Evolutionary conservation across 495 filamentous ascomycete species (phyloP).

Genomic region (Staphylotrichum longicolle): DNA sequence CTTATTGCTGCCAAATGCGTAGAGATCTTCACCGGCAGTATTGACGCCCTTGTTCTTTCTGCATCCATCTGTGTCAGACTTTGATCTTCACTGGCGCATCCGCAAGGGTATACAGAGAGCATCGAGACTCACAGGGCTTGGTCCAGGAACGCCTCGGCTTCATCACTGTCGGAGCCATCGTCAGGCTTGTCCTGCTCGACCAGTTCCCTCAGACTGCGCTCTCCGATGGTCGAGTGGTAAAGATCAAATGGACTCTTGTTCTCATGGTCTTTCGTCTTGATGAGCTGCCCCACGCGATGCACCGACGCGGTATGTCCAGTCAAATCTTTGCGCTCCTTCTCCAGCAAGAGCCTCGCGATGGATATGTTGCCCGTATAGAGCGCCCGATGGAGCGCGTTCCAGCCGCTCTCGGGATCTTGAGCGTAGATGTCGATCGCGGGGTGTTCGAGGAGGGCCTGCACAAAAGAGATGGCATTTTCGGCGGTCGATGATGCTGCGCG

Average conservation of each 20-base stretch:
- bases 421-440: conserved; percentile 80
- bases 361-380: conserved; percentile 90
- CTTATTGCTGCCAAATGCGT: conserved; percentile 91
- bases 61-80: conserved; percentile 10
- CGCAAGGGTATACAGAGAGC: neutral
- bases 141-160: conserved; percentile 29
- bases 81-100: conserved; percentile 8
- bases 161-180: conserved; percentile 45
- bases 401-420: conserved; percentile 89
- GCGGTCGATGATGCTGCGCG: conserved; percentile 74
- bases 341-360: conserved; percentile 75
- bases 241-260: conserved; percentile 93
- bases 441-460: conserved; percentile 71
- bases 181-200: conserved; percentile 30
- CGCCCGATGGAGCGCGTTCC: conserved; percentile 91
- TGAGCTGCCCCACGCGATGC: conserved; percentile 59
- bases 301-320: conserved; percentile 48
- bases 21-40: conserved; percentile 75
- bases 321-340: conserved; percentile 67
- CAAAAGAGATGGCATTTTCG: conserved; percentile 65
- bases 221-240: conserved; percentile 76
- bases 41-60: conserved; percentile 1
- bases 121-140: conserved; percentile 23
- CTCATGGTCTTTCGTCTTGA: conserved; percentile 93
- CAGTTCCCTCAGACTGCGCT: conserved; percentile 43